Evolutionary conservation across 805 yeast genomes (phyloP).

Genomic region (Kuraishia cidri): DNA sequence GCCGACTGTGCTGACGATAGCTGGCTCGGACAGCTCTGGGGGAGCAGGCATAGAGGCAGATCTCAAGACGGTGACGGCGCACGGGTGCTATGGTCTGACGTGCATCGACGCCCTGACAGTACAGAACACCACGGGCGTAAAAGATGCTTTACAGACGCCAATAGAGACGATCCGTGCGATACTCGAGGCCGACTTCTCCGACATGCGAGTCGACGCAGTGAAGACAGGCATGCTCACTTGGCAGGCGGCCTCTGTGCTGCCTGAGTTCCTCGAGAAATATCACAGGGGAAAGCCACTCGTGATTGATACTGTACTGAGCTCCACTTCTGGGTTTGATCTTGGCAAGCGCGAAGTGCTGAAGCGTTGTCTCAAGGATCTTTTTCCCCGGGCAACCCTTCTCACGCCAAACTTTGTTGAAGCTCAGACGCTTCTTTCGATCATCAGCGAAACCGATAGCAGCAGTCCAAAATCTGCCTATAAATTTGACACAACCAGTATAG

Average conservation of each 20-base stretch:
- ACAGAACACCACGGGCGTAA: slow-evolving; percentile 54
- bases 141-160: slow-evolving; percentile 31
- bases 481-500: slow-evolving; percentile 9
- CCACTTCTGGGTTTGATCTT: slow-evolving; percentile 65
- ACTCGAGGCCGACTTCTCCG: slow-evolving; percentile 46
- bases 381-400: slow-evolving; percentile 44
- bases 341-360: slow-evolving; percentile 36
- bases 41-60: slow-evolving; percentile 96
- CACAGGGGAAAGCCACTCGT: slow-evolving; percentile 32
- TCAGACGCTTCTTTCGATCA: slow-evolving; percentile 46
- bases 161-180: slow-evolving; percentile 34
- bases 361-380: slow-evolving; percentile 28
- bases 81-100: slow-evolving; percentile 73
- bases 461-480: slow-evolving; percentile 56
- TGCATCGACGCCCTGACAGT: slow-evolving; percentile 77
- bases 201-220: slow-evolving; percentile 57
- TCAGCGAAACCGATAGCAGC: neutral
- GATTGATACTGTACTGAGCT: slow-evolving; percentile 78
- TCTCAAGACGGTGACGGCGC: slow-evolving; percentile 69
- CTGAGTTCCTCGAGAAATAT: slow-evolving; percentile 21
- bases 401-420: slow-evolving; percentile 80
- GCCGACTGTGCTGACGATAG: slow-evolving; percentile 38
- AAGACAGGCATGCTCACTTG: slow-evolving; percentile 71
- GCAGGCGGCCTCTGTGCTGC: slow-evolving; percentile 40
- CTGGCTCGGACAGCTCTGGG: slow-evolving; percentile 84